Percentiles rank a stretch among this genome's conserved stretches.
Evolutionary conservation across 352 stramenopile species (phyloP).

Genomic region (Blastocystis sp.): DNA sequence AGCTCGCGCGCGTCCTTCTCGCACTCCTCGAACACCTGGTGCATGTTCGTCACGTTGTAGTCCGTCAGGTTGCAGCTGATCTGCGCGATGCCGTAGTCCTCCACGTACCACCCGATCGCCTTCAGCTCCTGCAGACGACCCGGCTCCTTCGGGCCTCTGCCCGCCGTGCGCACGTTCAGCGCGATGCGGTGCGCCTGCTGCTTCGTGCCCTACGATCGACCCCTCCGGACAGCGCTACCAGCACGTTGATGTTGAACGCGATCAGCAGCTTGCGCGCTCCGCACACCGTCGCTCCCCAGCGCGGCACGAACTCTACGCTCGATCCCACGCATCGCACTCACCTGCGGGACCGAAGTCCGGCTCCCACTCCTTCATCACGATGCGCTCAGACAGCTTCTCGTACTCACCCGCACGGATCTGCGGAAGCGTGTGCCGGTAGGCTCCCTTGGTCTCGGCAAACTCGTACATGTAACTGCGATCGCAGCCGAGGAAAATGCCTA

Average conservation of each 20-base stretch:
- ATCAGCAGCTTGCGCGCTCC: slow-evolving; percentile 64
- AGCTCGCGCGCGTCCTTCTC: slow-evolving; percentile 63
- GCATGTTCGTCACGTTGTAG: slow-evolving; percentile 63
- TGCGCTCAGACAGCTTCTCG: slow-evolving; percentile 61
- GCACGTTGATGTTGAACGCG: slow-evolving; percentile 65
- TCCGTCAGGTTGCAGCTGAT: slow-evolving; percentile 64
- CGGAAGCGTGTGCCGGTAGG: slow-evolving; percentile 57
- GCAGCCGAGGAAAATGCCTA: not conserved
- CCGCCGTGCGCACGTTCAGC: slow-evolving; percentile 63
- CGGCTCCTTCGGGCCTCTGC: slow-evolving; percentile 61
- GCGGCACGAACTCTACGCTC: slow-evolving; percentile 61
- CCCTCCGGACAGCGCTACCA: not conserved
- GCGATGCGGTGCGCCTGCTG: slow-evolving; percentile 64
- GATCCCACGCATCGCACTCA: not conserved
- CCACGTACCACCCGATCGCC: slow-evolving; percentile 65
- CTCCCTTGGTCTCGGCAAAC: slow-evolving; percentile 54
- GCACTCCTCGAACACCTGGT: slow-evolving; percentile 63
- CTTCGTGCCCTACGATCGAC: slow-evolving; percentile 59
- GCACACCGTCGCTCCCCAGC: slow-evolving; percentile 62
- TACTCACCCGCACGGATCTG: slow-evolving; percentile 64
- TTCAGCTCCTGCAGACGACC: slow-evolving; percentile 63
- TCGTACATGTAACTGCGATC: slow-evolving; percentile 58
- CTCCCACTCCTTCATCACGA: slow-evolving; percentile 62
- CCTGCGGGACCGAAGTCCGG: slow-evolving; percentile 63
- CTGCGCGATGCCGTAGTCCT: slow-evolving; percentile 64